phyloP scores from a whole-genome alignment of 2,329 filamentous ascomycete genomes.

The Colletotrichum sp. region DNA sequence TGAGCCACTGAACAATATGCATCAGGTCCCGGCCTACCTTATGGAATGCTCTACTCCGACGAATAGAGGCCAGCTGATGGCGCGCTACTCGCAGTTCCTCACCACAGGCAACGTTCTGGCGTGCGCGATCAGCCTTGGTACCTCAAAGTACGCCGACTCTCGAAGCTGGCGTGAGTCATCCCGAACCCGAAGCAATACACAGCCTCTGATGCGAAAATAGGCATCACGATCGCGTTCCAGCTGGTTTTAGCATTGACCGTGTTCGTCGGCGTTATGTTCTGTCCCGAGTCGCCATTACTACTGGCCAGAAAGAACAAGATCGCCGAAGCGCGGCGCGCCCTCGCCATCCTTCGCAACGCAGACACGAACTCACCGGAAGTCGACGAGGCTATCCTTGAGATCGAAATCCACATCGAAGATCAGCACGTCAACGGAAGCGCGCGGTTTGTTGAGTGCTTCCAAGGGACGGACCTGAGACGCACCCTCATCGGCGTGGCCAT shows the following conservation, averaged over 20 bases:
- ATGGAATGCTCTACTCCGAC: neutral
- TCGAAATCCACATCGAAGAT: neutral
- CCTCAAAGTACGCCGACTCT: neutral
- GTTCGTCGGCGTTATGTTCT: neutral
- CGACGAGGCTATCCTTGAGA: neutral
- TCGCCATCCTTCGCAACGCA: neutral
- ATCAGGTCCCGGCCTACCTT: neutral
- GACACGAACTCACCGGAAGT: neutral
- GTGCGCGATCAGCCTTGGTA: neutral
- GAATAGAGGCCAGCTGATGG: neutral
- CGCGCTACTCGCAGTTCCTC: neutral
- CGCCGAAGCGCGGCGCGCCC: neutral
- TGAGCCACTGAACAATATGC: neutral
- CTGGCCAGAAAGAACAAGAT: neutral
- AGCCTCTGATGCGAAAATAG: neutral
- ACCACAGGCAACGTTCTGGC: neutral
- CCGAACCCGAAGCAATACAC: neutral
- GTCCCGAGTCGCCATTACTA: neutral
- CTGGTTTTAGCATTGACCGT: neutral
- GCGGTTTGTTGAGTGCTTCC: fast-evolving
- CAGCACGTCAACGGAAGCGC: neutral
- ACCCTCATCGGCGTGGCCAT: neutral
- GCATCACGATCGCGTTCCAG: neutral
- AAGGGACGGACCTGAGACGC: fast-evolving
- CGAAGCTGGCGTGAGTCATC: neutral